These are phyloP conservation scores for Funneliformis geosporum DNA, from an alignment of 192 early-diverging fungal species.

Conservation along the genomic window DNA sequence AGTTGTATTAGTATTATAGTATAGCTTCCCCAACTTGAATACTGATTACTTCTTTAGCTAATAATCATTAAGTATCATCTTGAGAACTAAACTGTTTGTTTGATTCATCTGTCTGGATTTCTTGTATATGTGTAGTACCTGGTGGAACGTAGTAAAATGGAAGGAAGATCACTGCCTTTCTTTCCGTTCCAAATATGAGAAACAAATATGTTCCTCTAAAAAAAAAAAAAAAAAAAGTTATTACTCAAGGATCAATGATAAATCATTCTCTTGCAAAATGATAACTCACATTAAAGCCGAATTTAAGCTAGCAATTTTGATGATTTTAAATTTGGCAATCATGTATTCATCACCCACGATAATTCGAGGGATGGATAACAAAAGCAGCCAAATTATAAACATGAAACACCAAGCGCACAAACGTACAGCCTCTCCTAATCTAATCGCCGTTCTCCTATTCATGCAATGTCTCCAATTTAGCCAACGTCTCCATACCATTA, in stretches of 20 bases:
- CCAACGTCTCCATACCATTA: neutral
- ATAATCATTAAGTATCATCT: too few species aligned
- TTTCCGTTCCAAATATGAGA: neutral
- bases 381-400: neutral
- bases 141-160: neutral
- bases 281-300: neutral
- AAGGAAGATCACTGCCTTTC: neutral
- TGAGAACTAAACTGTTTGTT: too few species aligned
- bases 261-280: neutral
- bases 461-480: neutral
- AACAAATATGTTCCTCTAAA: neutral
- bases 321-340: neutral
- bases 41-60: too few species aligned
- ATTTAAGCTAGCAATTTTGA: neutral
- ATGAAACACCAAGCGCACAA: neutral
- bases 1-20: too few species aligned
- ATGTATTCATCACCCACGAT: neutral
- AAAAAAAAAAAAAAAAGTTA: neutral
- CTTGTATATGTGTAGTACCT: neutral
- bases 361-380: neutral
- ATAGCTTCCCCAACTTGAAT: too few species aligned
- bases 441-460: slow-evolving; percentile 17
- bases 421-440: neutral
- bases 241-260: neutral
- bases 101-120: too few species aligned